Conservation (phyloP, 2,329 filamentous ascomycete species). For the Hortaea werneckii region DNA sequence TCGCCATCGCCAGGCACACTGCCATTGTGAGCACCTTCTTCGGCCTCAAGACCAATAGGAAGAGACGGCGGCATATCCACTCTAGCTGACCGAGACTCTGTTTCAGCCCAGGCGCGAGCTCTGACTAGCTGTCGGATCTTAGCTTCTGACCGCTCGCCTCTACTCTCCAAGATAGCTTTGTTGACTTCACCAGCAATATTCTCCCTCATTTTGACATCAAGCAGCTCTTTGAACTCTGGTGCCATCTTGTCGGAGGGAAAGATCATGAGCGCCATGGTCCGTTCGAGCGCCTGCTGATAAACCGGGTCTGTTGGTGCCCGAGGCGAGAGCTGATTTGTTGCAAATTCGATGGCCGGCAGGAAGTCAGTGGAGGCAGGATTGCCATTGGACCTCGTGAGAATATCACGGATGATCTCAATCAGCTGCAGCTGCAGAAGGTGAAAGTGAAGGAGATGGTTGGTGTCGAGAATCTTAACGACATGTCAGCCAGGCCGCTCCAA, state of each 20-base stretch:
- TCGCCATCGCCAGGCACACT: conserved; percentile 25
- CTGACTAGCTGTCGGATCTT: conserved; percentile 73
- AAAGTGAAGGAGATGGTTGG: conserved; percentile 75
- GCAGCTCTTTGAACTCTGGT: conserved; percentile 61
- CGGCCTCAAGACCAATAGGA: conserved; percentile 33
- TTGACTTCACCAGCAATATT: conserved; percentile 85
- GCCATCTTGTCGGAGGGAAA: conserved; percentile 74
- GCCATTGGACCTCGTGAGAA: conserved; percentile 36
- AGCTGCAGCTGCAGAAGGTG: conserved; percentile 80
- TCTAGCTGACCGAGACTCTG: conserved; percentile 39
- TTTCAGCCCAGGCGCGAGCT: conserved; percentile 77
- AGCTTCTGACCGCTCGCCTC: conserved; percentile 65
- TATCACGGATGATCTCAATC: conserved; percentile 79
- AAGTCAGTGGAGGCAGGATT: conserved; percentile 60
- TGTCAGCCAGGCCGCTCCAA: background rate
- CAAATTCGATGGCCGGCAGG: conserved; percentile 71
- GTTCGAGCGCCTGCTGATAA: conserved; percentile 79
- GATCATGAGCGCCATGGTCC: conserved; percentile 84
- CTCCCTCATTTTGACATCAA: conserved; percentile 69
- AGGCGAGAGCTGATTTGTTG: conserved; percentile 75
- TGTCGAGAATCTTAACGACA: conserved; percentile 65
- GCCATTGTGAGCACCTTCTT: conserved; percentile 13
- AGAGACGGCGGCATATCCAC: conserved; percentile 30
- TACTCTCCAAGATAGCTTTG: conserved; percentile 67
- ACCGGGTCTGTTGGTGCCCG: conserved; percentile 70